phyloP scores from a whole-genome alignment of 305 asterid species.

The Nicotiana rustica region DNA sequence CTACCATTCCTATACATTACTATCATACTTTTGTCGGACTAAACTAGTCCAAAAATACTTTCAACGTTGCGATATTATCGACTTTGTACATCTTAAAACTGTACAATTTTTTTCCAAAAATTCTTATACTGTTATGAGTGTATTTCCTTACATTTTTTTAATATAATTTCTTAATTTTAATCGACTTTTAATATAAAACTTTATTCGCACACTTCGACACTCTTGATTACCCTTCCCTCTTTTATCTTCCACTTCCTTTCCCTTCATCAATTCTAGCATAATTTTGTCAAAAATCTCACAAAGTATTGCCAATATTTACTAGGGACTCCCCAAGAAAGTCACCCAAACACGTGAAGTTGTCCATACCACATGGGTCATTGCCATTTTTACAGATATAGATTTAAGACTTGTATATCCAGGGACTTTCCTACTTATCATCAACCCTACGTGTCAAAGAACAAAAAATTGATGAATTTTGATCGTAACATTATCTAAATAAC shows the following conservation, averaged over 20 bases:
- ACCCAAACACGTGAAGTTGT: slow-evolving; percentile 73
- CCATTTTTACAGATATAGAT: slow-evolving; percentile 18
- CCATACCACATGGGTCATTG: slow-evolving; percentile 54
- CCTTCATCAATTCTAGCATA: slow-evolving; percentile 22
- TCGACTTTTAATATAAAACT: background rate
- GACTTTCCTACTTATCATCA: background rate
- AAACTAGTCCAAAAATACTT: too few species aligned
- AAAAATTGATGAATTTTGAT: slow-evolving; percentile 51
- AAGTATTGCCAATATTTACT: slow-evolving; percentile 17
- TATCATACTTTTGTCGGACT: too few species aligned
- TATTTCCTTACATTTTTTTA: too few species aligned
- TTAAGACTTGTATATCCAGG: background rate
- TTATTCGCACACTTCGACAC: background rate
- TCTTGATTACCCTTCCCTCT: background rate
- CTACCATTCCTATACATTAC: too few species aligned
- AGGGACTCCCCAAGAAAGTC: slow-evolving; percentile 34
- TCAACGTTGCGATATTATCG: background rate
- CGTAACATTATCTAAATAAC: slow-evolving; percentile 50
- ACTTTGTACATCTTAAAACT: too few species aligned
- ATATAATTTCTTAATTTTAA: too few species aligned
- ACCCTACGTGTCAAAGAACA: slow-evolving; percentile 55
- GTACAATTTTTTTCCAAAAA: too few species aligned
- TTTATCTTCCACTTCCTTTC: slow-evolving; percentile 6
- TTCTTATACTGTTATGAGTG: too few species aligned
- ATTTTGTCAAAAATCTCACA: slow-evolving; percentile 32